Conservation (phyloP, 2,329 filamentous ascomycete species). For the Apiospora pterosperma region DNA sequence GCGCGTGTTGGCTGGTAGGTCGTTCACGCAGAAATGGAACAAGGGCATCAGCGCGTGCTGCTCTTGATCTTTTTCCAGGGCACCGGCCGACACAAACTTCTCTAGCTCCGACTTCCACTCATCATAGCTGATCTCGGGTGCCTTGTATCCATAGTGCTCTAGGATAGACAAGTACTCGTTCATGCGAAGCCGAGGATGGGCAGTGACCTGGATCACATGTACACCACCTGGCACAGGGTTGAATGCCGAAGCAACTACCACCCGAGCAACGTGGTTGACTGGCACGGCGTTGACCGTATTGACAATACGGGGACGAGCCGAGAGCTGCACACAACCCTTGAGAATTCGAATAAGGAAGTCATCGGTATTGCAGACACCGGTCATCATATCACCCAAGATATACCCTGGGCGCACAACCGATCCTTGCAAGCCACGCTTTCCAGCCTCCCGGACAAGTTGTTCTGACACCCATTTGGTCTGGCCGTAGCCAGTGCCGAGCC, state of each 20-base stretch:
- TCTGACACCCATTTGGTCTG: conserved; percentile 80
- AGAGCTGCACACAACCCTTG: conserved; percentile 84
- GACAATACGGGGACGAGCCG: conserved; percentile 67
- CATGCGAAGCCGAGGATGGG: conserved; percentile 73
- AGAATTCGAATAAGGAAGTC: conserved; percentile 86
- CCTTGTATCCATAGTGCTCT: conserved; percentile 68
- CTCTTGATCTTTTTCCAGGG: conserved; percentile 54
- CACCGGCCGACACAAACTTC: conserved; percentile 59
- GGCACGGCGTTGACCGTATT: conserved; percentile 92
- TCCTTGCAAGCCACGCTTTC: conserved; percentile 70
- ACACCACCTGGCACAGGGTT: conserved; percentile 48
- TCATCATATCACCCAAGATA: conserved; percentile 68
- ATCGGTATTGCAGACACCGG: conserved; percentile 75
- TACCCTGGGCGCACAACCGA: conserved; percentile 82
- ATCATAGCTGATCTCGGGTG: conserved; percentile 63
- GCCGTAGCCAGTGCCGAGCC: conserved; percentile 83
- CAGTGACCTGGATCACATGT: conserved; percentile 73
- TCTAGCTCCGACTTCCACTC: conserved; percentile 68
- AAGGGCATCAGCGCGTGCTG: conserved; percentile 72
- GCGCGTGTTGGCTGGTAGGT: conserved; percentile 66
- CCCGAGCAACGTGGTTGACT: conserved; percentile 76
- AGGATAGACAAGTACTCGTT: conserved; percentile 73
- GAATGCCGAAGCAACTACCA: conserved; percentile 72
- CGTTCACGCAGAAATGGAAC: conserved; percentile 67
- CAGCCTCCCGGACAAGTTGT: conserved; percentile 72